phyloP scores from a whole-genome alignment of 805 yeast genomes.

The Starmerella stigmatis region DNA sequence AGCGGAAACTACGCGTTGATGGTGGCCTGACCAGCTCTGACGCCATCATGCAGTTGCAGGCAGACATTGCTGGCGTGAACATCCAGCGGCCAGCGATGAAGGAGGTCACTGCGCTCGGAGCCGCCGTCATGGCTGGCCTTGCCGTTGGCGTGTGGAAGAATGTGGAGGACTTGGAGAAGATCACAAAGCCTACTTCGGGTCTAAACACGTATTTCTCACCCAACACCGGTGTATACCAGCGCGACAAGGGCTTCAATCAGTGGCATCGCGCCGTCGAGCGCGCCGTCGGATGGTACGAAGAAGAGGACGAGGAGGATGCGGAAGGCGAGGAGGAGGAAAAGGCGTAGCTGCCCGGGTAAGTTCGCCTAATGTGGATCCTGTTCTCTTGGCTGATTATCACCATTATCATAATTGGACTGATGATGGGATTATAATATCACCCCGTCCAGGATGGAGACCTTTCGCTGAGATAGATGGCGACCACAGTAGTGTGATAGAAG shows the following conservation, averaged over 20 bases:
- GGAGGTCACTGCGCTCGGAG: slow-evolving; percentile 93
- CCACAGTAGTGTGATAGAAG: no score
- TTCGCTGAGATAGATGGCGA: no score
- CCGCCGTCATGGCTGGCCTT: slow-evolving; percentile 91
- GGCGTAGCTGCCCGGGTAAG: no score
- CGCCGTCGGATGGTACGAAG: slow-evolving; percentile 61
- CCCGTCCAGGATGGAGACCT: no score
- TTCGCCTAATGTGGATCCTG: no score
- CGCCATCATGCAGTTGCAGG: slow-evolving; percentile 87
- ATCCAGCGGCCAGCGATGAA: slow-evolving; percentile 71
- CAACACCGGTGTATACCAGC: slow-evolving; percentile 44
- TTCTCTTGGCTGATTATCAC: no score
- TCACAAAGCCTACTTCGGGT: slow-evolving; percentile 22
- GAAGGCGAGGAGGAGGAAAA: no score
- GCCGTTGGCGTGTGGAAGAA: slow-evolving; percentile 62
- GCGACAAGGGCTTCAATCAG: slow-evolving; percentile 53
- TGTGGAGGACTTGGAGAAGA: slow-evolving; percentile 50
- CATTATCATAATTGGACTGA: no score
- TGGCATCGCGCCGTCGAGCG: slow-evolving; percentile 84
- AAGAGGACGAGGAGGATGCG: slow-evolving; percentile 4
- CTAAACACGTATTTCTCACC: slow-evolving; percentile 24
- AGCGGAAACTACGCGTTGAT: slow-evolving; percentile 47
- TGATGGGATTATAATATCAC: no score
- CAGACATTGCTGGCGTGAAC: slow-evolving; percentile 80
- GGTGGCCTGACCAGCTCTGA: slow-evolving; percentile 92